Evolutionary conservation across 1,284 basidiomycete genomes (phyloP), one percentile per base, ranked within the genome.

Genomic region (Pseudozyma hubeiensis): DNA sequence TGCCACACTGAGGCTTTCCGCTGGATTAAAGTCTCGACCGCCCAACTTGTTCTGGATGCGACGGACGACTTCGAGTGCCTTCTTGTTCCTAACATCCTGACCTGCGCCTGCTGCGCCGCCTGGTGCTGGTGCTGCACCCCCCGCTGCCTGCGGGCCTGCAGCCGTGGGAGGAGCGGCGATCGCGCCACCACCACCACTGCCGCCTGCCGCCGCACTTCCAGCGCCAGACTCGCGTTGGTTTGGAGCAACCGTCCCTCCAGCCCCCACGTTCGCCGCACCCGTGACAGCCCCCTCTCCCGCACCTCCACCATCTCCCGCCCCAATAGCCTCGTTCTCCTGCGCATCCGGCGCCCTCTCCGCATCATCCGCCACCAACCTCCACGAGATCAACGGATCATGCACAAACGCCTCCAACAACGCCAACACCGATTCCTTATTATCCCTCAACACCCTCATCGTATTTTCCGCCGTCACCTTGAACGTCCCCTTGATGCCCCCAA

Each of bases 371-470:
- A 83, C 73, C 47, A 83, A 52, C 71, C 88, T 85, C 88, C 88
- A 89, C 53, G 86, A 86, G 77, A 89, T 88, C 53, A 89, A 79
- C 0, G 88, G 88, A 77, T 89, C 88, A 78, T 89, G 88, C 11
- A 89, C 88, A 70, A 89, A 89, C 5, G 88, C 97, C 85, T 99
- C 97, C 34, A 99, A 88, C 24, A 99, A 93, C 11, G 97, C 97
- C 91, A 99, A 93, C 64, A 99, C 88, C 16, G 93, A 96, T 85
- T 99, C 97, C 86, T 96, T 94, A 87, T 99, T 99, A 65, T 93
- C 93, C 35, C 97, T 91, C 66, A 99, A 86, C 7, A 99, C 97
- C 65, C 90, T 89, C 97, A 99, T 99, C 40, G 94, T 94, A 78
- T 96, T 96, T 84, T 98, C 95, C 87, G 94, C 97, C 10, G 93